Percentiles rank a stretch among this genome's conserved stretches.
Conservation (phyloP, 2,329 filamentous ascomycete genomes). For the Cercospora sojina region DNA sequence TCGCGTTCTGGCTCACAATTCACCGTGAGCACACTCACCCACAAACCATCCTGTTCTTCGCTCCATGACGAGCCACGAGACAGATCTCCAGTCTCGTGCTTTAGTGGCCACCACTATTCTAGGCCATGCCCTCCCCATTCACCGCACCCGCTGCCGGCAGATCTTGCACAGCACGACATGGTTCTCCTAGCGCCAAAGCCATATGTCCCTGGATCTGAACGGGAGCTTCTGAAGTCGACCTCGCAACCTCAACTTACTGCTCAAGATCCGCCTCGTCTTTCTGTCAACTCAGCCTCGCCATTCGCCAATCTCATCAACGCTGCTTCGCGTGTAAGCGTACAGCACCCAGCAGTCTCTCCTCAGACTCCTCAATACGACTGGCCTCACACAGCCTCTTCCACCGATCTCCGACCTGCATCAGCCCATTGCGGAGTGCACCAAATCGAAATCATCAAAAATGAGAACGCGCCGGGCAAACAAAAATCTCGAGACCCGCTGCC, state of each 20-base stretch:
- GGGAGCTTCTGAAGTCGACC: background rate
- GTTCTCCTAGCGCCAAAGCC: background rate
- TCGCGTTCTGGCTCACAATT: constrained; percentile 15
- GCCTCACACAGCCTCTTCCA: background rate
- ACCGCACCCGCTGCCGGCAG: background rate
- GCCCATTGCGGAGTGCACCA: constrained; percentile 8
- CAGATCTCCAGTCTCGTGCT: constrained; percentile 21
- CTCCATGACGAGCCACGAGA: constrained; percentile 18
- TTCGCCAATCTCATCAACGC: constrained; percentile 18
- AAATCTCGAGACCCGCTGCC: constrained; percentile 3
- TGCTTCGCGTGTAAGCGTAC: background rate
- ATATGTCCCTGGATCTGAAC: background rate
- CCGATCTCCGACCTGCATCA: background rate
- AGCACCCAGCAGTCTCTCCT: background rate
- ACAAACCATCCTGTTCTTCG: constrained; percentile 21
- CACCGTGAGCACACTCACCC: constrained; percentile 14
- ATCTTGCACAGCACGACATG: constrained; percentile 3
- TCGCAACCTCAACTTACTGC: background rate
- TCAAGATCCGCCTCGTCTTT: background rate
- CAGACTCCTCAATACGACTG: background rate
- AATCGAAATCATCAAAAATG: constrained; percentile 10
- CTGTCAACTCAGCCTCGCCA: constrained; percentile 7
- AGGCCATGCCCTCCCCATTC: background rate
- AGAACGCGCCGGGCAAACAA: constrained; percentile 6
- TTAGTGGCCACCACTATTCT: background rate